Conservation (phyloP, 768 basidiomycete genomes). For the Leucosporidium scottii region DNA sequence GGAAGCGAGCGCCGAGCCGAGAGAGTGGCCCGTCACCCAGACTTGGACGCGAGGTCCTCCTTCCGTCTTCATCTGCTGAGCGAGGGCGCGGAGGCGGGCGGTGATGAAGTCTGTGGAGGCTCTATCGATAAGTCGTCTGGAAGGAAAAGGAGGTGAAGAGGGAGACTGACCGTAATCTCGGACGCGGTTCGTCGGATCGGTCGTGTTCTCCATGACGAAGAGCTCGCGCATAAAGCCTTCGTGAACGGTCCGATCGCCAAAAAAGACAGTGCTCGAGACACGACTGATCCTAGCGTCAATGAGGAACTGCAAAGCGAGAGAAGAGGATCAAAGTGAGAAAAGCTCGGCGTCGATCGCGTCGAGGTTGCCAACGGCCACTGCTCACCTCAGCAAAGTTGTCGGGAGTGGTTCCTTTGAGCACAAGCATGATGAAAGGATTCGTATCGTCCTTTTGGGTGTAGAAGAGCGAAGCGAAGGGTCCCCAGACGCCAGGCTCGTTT, state of each 20-base stretch:
- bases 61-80: too few relatives aligned
- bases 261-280: constrained; percentile 9
- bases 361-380: not conserved
- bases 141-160: too few relatives aligned
- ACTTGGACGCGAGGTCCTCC: constrained; percentile 20
- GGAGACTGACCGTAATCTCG: constrained; percentile 10
- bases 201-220: constrained; percentile 9
- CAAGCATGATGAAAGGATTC: too few relatives aligned
- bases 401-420: constrained; percentile 8
- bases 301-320: too few relatives aligned
- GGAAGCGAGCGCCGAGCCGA: constrained; percentile 15
- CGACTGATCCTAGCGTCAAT: constrained; percentile 18
- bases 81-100: not conserved
- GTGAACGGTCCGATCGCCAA: constrained; percentile 10
- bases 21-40: constrained; percentile 22
- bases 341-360: not conserved
- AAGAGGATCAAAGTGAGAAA: too few relatives aligned
- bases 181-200: constrained; percentile 7
- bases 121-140: too few relatives aligned
- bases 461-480: too few relatives aligned
- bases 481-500: too few relatives aligned
- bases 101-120: too few relatives aligned
- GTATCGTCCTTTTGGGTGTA: too few relatives aligned
- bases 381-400: constrained; percentile 11
- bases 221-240: constrained; percentile 17